Percentiles rank a stretch among this genome's conserved stretches.
Conservation (phyloP, 1,139 yeast genomes). For the Wickerhamomyces sp. region DNA sequence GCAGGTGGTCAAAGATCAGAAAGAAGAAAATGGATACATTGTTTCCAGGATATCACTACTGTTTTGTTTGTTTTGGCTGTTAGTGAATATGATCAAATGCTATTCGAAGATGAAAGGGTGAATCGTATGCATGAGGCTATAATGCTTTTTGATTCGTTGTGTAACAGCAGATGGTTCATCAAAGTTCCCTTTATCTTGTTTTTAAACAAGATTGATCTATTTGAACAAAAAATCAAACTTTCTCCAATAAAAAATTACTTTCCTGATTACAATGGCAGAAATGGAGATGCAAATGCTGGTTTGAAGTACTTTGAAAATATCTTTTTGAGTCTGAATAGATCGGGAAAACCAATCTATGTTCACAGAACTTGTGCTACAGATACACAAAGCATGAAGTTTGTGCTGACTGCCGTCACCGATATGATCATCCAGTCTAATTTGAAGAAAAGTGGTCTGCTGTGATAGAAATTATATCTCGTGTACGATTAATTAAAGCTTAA, state of each 20-base stretch:
- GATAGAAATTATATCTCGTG: too few relatives aligned
- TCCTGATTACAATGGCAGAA: conserved; percentile 64
- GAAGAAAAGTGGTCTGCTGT: conserved; percentile 77
- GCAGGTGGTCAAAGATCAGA: conserved; percentile 98
- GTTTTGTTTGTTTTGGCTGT: conserved; percentile 89
- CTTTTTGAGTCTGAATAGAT: conserved; percentile 56
- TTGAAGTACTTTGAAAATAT: conserved; percentile 61
- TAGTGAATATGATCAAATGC: conserved; percentile 86
- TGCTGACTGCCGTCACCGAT: conserved; percentile 88
- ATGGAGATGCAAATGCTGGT: conserved; percentile 61
- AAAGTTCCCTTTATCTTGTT: conserved; percentile 87
- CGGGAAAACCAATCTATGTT: conserved; percentile 75
- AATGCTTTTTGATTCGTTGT: conserved; percentile 73
- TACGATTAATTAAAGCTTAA: too few relatives aligned
- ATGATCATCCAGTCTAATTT: conserved; percentile 80
- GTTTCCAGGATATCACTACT: conserved; percentile 89
- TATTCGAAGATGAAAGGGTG: conserved; percentile 85
- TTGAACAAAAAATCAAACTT: conserved; percentile 59
- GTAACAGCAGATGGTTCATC: conserved; percentile 82
- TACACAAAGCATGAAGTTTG: conserved; percentile 80
- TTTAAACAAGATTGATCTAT: conserved; percentile 80
- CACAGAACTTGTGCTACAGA: conserved; percentile 97
- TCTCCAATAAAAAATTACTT: conserved; percentile 66
- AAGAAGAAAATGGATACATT: conserved; percentile 93
- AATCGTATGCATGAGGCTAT: conserved; percentile 92